Evolutionary conservation across 768 basidiomycete species (phyloP), one percentile per base, ranked within the genome.

Genomic region (Collybiopsis confluens): DNA sequence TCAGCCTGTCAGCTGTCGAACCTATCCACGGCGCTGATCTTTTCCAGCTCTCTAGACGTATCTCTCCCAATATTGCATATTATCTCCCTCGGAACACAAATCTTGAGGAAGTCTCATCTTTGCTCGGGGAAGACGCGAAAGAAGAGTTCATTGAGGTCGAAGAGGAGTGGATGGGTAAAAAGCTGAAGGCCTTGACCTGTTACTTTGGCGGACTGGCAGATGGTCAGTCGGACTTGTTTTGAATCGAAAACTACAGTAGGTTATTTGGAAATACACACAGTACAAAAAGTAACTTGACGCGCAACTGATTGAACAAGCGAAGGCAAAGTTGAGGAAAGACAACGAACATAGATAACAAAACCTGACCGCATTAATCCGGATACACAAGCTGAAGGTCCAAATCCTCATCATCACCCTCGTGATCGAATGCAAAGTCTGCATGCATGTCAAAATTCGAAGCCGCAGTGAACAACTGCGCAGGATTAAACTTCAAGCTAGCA

Each of bases 131-230:
- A 10, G 45, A 46, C 20, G n/a, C 13, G 13, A 38, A 33, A 13
- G 30, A 33, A 33, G 30, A 93, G 67, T 74, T 68, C 67, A 78
- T 96, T 9, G 96, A 98, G 68, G 79, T 98, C 6, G 94, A 98
- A 65, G 96, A 98, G 68, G 92, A 92, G 66, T 54, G 45, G 45
- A 54, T 40, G 45, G 44, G 54, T 24, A 46, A 24, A 24, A 54
- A 54, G 73, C 69, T 98, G 41, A 98, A 98, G 64, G 96, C 95
- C 0, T 69, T 98, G 49, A 97, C 92, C 1, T 94, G 91, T 65
- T 96, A 97, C 67, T 97, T 87, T 68, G 96, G 96, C 6, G 92
- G 92, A 11, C 70, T 98, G 40, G 88, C 71, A 8, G 66, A 68
- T 21, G 88, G 86, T 2, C 89, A 92, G 61, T 84, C 83, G 51